Evolutionary conservation across 805 yeast genomes (phyloP), one percentile per base, ranked within the genome.

Genomic region (Hanseniaspora guilliermondii): DNA sequence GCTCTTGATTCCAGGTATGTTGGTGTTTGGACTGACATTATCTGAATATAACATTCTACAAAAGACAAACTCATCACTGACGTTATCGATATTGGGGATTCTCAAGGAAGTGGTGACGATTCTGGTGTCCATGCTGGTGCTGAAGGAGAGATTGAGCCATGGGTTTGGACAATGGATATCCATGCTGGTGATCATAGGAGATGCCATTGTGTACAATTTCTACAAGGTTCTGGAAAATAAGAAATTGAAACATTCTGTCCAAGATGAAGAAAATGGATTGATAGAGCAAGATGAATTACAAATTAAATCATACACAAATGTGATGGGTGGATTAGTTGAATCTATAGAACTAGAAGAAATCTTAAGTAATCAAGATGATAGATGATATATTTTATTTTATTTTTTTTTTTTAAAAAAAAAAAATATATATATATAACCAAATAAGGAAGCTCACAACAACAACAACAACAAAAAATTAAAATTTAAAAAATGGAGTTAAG

Each of bases 71-170:
- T 87, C 93, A 14, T 52, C 55, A 0, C 73, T 89, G 45, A 89
- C 98, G 0, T 69, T 93, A 32, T 82, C 94, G 6, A 79, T 93
- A 42, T 95, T 94, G 0, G 98, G 98, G 1, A 85, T 93, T 17
- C 85, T 91, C 65, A 93, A 93, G 65, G 98, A 93, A 66, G 73
- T 93, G 16, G 71, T 89, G 47, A 93, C 98, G 0, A 87, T 93
- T 38, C 61, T 77, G 33, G 74, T 83, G 1, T 79, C 91, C 56
- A 68, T 76, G 33, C 58, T 87, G 5, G 73, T 89, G 1, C 86
- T 87, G 66, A 83, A 83, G 40, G 98, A 93, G 66, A 66, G 68
- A 38, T 72, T 93, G 49, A 63, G 59, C 25, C 47, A 52, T 19
- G 55, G 55, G 12, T 44, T 44, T 53, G 55, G 55, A 2, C 93